A percentile compares a stretch with the other conserved stretches of the same genome.
phyloP scores from a whole-genome alignment of 176 grass and related monocot species.

The Eleusine indica region DNA sequence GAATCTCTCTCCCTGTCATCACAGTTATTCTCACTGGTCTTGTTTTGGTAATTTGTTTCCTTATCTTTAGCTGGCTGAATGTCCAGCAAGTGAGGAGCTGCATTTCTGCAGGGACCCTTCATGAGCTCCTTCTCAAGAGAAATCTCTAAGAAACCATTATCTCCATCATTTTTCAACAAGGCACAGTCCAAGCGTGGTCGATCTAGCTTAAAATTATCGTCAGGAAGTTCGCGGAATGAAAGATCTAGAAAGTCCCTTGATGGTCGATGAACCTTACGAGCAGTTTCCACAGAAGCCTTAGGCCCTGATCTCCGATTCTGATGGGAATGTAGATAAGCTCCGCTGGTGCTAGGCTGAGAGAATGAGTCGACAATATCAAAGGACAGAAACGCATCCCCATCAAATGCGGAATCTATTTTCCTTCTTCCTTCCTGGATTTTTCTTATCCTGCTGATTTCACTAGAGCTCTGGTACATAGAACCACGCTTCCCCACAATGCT shows the following conservation, averaged over 20 bases:
- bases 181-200: conserved; percentile 53
- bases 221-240: conserved; percentile 64
- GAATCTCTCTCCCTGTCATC: conserved; percentile 32
- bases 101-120: conserved; percentile 28
- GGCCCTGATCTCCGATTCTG: conserved; percentile 26
- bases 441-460: conserved; percentile 73
- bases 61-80: not conserved
- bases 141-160: conserved; percentile 72
- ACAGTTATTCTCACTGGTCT: not conserved
- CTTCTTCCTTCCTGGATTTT: conserved; percentile 66
- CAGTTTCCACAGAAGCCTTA: conserved; percentile 40
- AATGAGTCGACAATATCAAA: conserved; percentile 67
- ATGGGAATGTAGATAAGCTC: conserved; percentile 36
- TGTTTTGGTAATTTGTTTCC: conserved; percentile 15
- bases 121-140: conserved; percentile 38
- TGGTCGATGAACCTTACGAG: conserved; percentile 23
- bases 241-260: conserved; percentile 67
- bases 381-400: conserved; percentile 63
- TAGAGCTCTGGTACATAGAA: conserved; percentile 95
- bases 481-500: conserved; percentile 60
- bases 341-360: conserved; percentile 53
- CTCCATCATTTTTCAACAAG: conserved; percentile 36
- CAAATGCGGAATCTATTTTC: conserved; percentile 66
- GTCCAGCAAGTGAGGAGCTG: conserved; percentile 35
- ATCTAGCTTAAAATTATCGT: conserved; percentile 43